Conservation (phyloP, 768 basidiomycete genomes). For the Butyriboletus loyo region DNA sequence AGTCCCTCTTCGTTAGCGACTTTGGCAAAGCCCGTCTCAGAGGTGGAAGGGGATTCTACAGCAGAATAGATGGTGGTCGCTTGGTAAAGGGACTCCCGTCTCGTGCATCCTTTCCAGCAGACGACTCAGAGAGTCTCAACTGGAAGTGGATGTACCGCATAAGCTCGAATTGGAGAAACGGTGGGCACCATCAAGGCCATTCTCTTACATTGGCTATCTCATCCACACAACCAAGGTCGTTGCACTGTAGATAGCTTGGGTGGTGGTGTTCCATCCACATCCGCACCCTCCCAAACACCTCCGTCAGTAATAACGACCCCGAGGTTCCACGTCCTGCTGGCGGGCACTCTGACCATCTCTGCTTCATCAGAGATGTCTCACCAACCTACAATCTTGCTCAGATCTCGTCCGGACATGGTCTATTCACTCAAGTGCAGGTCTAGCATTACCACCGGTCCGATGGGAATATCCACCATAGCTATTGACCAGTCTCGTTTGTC, state of each 20-base stretch:
- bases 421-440: conserved; percentile 47
- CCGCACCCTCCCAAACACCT: not conserved
- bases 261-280: conserved; percentile 1
- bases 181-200: conserved; percentile 38
- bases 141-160: conserved; percentile 91
- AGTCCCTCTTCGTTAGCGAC: conserved; percentile 55
- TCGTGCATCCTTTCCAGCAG: conserved; percentile 35
- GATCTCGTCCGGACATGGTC: conserved; percentile 21
- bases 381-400: conserved; percentile 21
- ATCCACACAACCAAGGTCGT: conserved; percentile 49
- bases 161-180: conserved; percentile 78
- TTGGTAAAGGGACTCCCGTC: conserved; percentile 59
- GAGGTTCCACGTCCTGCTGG: conserved; percentile 48
- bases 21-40: conserved; percentile 69
- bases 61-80: conserved; percentile 55
- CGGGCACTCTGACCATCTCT: conserved; percentile 57
- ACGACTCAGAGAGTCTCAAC: conserved; percentile 38
- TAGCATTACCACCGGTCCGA: conserved; percentile 25
- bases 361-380: conserved; percentile 42
- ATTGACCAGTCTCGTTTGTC: conserved; percentile 70
- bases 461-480: conserved; percentile 60
- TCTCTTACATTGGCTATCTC: conserved; percentile 15
- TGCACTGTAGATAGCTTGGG: conserved; percentile 46
- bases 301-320: not conserved
- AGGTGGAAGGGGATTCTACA: conserved; percentile 61